Evolutionary conservation across 2,329 filamentous ascomycete species (phyloP).

Genomic region (Camptophora hylomeconis): DNA sequence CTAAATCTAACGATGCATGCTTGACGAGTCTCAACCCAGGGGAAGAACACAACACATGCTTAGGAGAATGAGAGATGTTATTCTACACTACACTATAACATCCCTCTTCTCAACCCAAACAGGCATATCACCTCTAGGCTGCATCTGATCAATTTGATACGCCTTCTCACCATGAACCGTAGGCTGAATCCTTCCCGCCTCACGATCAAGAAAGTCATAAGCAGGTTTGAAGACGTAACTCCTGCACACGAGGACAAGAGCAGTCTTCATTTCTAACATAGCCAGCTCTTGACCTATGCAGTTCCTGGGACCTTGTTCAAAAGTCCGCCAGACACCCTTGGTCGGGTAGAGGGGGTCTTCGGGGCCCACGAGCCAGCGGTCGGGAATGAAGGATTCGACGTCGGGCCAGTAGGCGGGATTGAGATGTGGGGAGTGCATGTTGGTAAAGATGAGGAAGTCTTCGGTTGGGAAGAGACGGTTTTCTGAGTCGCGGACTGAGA

Average conservation of each 20-base stretch:
- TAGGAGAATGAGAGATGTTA: too few species aligned
- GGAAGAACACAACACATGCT: too few species aligned
- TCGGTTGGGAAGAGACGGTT: slow-evolving; percentile 11
- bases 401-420: slow-evolving; percentile 10
- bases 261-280: slow-evolving; percentile 17
- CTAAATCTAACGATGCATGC: too few species aligned
- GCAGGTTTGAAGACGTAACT: slow-evolving; percentile 17
- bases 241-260: slow-evolving; percentile 16
- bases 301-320: slow-evolving; percentile 35
- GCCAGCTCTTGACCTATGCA: slow-evolving; percentile 30
- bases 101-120: neutral
- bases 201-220: slow-evolving; percentile 4
- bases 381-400: slow-evolving; percentile 21
- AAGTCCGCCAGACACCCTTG: slow-evolving; percentile 34
- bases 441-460: slow-evolving; percentile 12
- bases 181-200: neutral
- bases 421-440: slow-evolving; percentile 12
- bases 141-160: slow-evolving; percentile 5
- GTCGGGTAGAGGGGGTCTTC: slow-evolving; percentile 17
- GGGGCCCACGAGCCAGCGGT: slow-evolving; percentile 23
- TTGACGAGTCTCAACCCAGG: too few species aligned
- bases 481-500: neutral
- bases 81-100: too few species aligned
- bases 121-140: slow-evolving; percentile 3
- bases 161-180: slow-evolving; percentile 6